These are phyloP conservation scores for Hyaloperonospora brassicae DNA, from an alignment of 352 stramenopile species.

Conservation along the genomic window DNA sequence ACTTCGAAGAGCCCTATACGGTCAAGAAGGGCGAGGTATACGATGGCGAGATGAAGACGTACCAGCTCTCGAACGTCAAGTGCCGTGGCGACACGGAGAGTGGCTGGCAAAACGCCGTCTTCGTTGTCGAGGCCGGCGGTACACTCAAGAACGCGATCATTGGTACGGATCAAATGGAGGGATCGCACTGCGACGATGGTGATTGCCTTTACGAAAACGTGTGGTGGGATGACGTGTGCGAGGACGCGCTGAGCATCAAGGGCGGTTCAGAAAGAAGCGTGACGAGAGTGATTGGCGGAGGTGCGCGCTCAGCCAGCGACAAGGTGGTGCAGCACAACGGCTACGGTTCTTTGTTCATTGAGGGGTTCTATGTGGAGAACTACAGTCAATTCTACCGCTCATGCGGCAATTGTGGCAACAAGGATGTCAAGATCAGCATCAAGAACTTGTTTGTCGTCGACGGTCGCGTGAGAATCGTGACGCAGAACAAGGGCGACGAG, in stretches of 20 bases:
- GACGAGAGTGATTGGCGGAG: conserved; percentile 28
- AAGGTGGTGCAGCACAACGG: conserved; percentile 47
- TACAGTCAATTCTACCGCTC: conserved; percentile 20
- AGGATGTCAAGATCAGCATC: conserved; percentile 30
- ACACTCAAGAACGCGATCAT: conserved; percentile 57
- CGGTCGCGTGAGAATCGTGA: conserved; percentile 33
- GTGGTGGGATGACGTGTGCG: conserved; percentile 25
- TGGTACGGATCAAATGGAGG: conserved; percentile 20
- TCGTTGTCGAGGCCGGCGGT: conserved; percentile 33
- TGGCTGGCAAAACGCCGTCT: conserved; percentile 23
- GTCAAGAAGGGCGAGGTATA: conserved; percentile 33
- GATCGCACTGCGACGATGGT: conserved; percentile 16
- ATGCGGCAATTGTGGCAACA: conserved; percentile 25
- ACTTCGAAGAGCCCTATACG: conserved; percentile 21
- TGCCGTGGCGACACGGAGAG: conserved; percentile 33
- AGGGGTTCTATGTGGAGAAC: conserved; percentile 18
- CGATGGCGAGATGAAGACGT: conserved; percentile 39
- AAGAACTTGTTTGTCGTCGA: conserved; percentile 26
- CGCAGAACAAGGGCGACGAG: conserved; percentile 38
- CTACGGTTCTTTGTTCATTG: conserved; percentile 18
- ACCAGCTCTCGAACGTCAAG: conserved; percentile 27
- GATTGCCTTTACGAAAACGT: conserved; percentile 21
- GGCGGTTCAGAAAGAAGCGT: conserved; percentile 27
- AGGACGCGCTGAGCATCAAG: conserved; percentile 37
- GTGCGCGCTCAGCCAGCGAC: conserved; percentile 39